phyloP scores from a whole-genome alignment of 345 rosid species.

The Camelina neglecta region DNA sequence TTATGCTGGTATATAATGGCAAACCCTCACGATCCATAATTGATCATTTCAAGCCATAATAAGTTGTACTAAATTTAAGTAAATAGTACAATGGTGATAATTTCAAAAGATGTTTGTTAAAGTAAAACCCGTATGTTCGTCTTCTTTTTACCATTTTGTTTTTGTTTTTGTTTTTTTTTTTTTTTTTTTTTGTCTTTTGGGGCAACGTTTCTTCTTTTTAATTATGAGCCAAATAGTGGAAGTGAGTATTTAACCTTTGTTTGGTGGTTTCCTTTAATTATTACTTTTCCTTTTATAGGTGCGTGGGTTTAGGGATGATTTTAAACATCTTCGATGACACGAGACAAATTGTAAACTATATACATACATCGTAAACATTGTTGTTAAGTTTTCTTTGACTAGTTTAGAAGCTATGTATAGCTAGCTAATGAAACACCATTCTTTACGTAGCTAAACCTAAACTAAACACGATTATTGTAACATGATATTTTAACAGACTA shows the following conservation, averaged over 20 bases:
- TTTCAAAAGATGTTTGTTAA: slow-evolving; percentile 27
- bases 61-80: neutral
- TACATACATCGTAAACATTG: neutral
- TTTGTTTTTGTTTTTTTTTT: too few species aligned
- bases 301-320: slow-evolving; percentile 24
- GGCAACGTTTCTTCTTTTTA: slow-evolving; percentile 19
- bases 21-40: slow-evolving; percentile 30
- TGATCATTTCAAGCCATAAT: neutral
- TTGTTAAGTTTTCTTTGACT: neutral
- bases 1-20: slow-evolving; percentile 22
- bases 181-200: neutral
- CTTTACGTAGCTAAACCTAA: neutral
- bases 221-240: slow-evolving; percentile 31
- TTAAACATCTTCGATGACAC: slow-evolving; percentile 21
- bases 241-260: slow-evolving; percentile 22
- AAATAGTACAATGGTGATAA: neutral
- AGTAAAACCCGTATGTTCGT: slow-evolving; percentile 17
- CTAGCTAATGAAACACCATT: too few species aligned
- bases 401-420: neutral
- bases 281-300: slow-evolving; percentile 19
- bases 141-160: slow-evolving; percentile 13
- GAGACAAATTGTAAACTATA: neutral
- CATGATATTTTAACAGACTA: too few species aligned
- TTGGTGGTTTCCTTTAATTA: slow-evolving; percentile 34
- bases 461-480: neutral